These are phyloP conservation scores for Didymosphaeria variabile DNA, from an alignment of 2,329 filamentous ascomycete genomes.

Conservation along the genomic window DNA sequence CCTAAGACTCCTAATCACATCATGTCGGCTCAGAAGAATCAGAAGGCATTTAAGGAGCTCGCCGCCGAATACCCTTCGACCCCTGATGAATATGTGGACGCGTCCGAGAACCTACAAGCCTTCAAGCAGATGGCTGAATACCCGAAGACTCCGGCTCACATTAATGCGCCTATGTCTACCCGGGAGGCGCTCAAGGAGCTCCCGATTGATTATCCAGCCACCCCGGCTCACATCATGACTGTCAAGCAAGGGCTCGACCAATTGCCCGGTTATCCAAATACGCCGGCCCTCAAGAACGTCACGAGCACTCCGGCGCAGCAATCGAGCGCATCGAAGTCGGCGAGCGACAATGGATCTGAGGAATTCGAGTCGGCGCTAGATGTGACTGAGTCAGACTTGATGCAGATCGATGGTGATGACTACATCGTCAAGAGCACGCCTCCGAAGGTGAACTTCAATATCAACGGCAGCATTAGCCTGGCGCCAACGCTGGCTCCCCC, in stretches of 20 bases:
- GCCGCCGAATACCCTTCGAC: conserved; percentile 29
- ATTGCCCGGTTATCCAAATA: conserved; percentile 28
- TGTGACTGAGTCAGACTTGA: neutral
- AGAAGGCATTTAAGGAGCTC: conserved; percentile 14
- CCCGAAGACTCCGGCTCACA: conserved; percentile 38
- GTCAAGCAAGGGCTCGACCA: conserved; percentile 28
- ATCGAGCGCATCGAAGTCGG: neutral
- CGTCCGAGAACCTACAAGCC: conserved; percentile 26
- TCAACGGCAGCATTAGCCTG: neutral
- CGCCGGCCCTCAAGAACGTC: conserved; percentile 24
- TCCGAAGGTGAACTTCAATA: neutral
- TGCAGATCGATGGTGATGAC: conserved; percentile 1
- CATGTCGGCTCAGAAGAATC: neutral
- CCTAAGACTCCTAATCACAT: conserved; percentile 2
- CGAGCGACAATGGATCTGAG: conserved; percentile 1
- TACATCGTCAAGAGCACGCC: neutral
- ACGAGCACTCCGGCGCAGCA: neutral
- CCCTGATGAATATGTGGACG: conserved; percentile 25
- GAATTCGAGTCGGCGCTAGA: conserved; percentile 6
- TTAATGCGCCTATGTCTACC: conserved; percentile 26
- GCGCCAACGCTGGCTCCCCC: conserved; percentile 19
- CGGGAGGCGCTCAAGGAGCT: conserved; percentile 30
- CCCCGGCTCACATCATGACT: conserved; percentile 32
- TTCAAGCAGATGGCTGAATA: conserved; percentile 30
- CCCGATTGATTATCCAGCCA: conserved; percentile 26